Evolutionary conservation across 2,329 filamentous ascomycete species (phyloP), one percentile per base, ranked within the genome.

Genomic region (Rhynchosporium graminicola): DNA sequence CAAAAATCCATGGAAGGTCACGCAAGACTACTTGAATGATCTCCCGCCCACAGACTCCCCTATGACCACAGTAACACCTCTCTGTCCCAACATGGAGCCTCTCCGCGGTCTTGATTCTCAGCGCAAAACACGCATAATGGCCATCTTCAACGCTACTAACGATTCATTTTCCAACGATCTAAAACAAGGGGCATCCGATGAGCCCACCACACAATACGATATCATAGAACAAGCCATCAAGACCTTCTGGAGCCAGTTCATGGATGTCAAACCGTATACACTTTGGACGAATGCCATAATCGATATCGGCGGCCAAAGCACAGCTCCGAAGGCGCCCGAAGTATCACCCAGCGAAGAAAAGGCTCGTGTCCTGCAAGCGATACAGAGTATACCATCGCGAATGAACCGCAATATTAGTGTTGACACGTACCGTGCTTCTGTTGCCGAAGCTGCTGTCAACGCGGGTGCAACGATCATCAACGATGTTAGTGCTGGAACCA

Each of bases 401-500:
- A 8, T 47, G 4, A 40, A 45, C 45, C 33, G 9, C 33, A 36
- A 36, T 36, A 40, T 97, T 72, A 96, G 91, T 73, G 82, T 99
- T 63, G 95, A 99, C 78, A 99, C 95, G 3, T 99, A 96, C 78
- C 90, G 92, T 38, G 90, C 94, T 0, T 79, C 80, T 1, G 94
- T 99, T 1, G 95, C 94, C 2, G 84, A 87, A 70, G 85, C 85
- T 26, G 91, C 92, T 20, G 82, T 95, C 61, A 78, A 80, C 31
- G 90, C 88, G 4, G 95, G 95, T 57, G 94, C 93, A 6, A 88
- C 97, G 74, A 90, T 99, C 66, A 86, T 99, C 77, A 99, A 99
- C 77, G 95, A 99, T 75, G 87, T 99, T 42, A 96, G 92, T 0
- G 92, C 89, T 1, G 95, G 95, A 3, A 74, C 80, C 3, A 80